Base-by-base conservation (phyloP, 768 basidiomycete genomes). In the Hypholoma sublateritium region DNA sequence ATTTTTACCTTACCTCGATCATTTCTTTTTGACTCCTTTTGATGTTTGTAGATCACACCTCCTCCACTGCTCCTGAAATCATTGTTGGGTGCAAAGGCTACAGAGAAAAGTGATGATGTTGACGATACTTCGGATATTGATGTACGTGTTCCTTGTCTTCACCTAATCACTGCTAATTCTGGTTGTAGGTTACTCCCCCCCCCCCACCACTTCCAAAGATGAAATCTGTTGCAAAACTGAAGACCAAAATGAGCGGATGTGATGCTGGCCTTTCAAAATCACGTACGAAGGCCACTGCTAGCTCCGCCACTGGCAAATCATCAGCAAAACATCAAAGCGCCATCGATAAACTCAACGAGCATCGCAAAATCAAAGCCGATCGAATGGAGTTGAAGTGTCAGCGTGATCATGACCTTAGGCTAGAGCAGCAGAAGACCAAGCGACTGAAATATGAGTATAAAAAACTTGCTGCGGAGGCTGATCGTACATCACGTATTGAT, bases 391-490 rank as follows among this genome's bases (percentile, higher is more conserved):
- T 24, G 41, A 61, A 42, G 47, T 34, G 37, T 7, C 25, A 28
- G 25, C 25, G 25, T 28, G 46, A 56, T 19, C 46, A 53, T 28
- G 34, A 62, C 24, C 35, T 57, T 1, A 24, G 25, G n/a, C 55
- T 61, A 53, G 53, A 19, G n/a, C 37, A 39, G 4, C 32, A 11
- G 4, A n/a, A 21, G n/a, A 53, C 36, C 54, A 62, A 62, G 51
- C 25, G 61, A 11, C n/a, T 56, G 22, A 62, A 62, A 21, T 62
- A 60, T 22, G 46, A 60, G 41, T 46, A 21, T 50, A 60, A 57
- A 37, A 12, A 57, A 2, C 42, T 22, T 13, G 47, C 32, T 34
- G 59, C 59, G 12, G 53, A 45, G 32, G 13, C 32, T 2, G 59
- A 55, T 9, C 52, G 42, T n/a, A 24, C 45, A 36, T 5, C 49